Evolutionary conservation across 192 early-diverging fungal genomes (phyloP).

Genomic region (Linnemannia schmuckeri): DNA sequence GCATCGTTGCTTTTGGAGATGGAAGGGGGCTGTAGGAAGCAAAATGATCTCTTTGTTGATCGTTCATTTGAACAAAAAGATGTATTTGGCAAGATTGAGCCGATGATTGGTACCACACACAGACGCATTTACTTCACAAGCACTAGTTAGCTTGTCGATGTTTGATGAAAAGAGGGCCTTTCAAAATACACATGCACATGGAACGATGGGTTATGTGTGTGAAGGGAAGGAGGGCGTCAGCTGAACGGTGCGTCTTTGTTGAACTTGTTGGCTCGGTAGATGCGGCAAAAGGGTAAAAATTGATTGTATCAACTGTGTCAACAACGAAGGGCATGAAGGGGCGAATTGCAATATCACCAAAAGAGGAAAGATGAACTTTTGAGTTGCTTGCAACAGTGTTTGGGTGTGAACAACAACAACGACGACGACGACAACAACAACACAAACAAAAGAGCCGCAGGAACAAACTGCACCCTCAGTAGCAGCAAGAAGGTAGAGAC

Average conservation of each 20-base stretch:
- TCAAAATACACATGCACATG: neutral
- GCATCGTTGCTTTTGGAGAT: neutral
- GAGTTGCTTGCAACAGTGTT: neutral
- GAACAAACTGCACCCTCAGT: neutral
- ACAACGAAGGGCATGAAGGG: neutral
- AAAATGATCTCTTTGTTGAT: neutral
- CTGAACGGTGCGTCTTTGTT: constrained; percentile 3
- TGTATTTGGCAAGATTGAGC: neutral
- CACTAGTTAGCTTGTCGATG: neutral
- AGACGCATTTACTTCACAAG: neutral
- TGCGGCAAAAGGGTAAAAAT: neutral
- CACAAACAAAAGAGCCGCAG: neutral
- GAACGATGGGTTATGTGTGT: neutral
- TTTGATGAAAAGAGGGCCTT: neutral
- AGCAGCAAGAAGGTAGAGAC: neutral
- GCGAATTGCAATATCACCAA: constrained; percentile 12
- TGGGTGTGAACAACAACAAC: neutral
- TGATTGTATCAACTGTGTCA: neutral
- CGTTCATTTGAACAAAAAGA: neutral
- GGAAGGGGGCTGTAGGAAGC: too few species aligned
- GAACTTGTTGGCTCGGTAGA: neutral
- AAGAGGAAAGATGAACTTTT: constrained; percentile 9
- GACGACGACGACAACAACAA: too few species aligned
- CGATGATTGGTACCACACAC: neutral
- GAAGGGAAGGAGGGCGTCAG: neutral